phyloP scores from a whole-genome alignment of 2,329 filamentous ascomycete genomes.

The Rutstroemia sydowiana region DNA sequence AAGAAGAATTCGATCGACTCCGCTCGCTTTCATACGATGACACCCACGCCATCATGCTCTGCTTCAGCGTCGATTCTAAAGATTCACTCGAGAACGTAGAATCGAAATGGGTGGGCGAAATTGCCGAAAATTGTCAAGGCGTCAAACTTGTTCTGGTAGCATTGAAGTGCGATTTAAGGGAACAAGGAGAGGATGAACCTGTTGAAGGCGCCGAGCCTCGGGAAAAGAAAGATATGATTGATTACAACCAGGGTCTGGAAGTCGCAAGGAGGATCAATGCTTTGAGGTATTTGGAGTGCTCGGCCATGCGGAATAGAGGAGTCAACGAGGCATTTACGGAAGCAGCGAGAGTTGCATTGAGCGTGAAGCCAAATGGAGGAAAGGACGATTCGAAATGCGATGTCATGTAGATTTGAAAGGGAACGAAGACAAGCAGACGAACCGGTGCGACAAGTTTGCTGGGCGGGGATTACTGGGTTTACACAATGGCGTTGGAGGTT shows the following conservation, averaged over 20 bases:
- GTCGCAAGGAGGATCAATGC: conserved; percentile 89
- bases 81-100: conserved; percentile 98
- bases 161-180: conserved; percentile 91
- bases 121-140: conserved; percentile 92
- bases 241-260: conserved; percentile 84
- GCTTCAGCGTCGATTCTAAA: conserved; percentile 93
- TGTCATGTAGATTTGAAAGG: conserved; percentile 52
- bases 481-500: too few relatives aligned
- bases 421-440: too few relatives aligned
- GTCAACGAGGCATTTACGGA: conserved; percentile 99
- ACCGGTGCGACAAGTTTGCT: too few relatives aligned
- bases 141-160: conserved; percentile 94
- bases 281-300: conserved; percentile 93
- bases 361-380: conserved; percentile 54
- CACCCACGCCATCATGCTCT: conserved; percentile 97
- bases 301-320: conserved; percentile 93
- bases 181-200: conserved; percentile 60
- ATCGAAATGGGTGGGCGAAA: conserved; percentile 97
- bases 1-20: conserved; percentile 97
- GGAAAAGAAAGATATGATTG: conserved; percentile 69
- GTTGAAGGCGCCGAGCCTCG: conserved; percentile 36
- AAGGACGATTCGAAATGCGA: conserved; percentile 51
- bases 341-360: conserved; percentile 85
- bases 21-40: conserved; percentile 94
- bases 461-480: too few relatives aligned